phyloP scores from a whole-genome alignment of 176 grass and related monocot genomes.

The Melocanna baccifera region DNA sequence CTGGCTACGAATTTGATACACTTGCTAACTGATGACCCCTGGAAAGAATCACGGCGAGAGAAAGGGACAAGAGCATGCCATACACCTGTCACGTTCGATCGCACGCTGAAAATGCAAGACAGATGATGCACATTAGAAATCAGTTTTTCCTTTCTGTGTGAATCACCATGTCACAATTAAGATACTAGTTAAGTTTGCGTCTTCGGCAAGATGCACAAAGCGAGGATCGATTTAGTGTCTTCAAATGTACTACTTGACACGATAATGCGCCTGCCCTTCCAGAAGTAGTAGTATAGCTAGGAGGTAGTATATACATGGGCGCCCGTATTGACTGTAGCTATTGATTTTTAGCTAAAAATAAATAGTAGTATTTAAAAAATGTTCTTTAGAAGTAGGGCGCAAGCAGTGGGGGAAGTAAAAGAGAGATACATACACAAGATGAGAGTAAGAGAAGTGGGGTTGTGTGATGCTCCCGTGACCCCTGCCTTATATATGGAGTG shows the following conservation, averaged over 20 bases:
- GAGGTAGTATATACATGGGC: too few relatives aligned
- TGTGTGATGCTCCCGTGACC: too few relatives aligned
- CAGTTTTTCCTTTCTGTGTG: not conserved
- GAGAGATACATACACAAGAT: too few relatives aligned
- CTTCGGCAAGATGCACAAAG: not conserved
- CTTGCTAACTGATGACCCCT: not conserved
- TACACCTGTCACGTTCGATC: not conserved
- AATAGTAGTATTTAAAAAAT: too few relatives aligned
- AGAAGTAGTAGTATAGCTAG: not conserved
- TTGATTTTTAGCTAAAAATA: too few relatives aligned
- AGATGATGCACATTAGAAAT: not conserved
- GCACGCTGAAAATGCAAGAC: too few relatives aligned
- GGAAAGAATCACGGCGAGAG: not conserved
- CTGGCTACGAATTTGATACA: not conserved
- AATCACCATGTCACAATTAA: not conserved
- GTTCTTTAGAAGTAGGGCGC: too few relatives aligned
- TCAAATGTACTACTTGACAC: conserved; percentile 10
- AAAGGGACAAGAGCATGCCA: not conserved
- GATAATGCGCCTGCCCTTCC: not conserved
- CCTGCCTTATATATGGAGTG: too few relatives aligned
- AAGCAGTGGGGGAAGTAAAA: too few relatives aligned
- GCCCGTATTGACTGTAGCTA: too few relatives aligned
- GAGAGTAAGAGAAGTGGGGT: too few relatives aligned
- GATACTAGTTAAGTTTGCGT: not conserved
- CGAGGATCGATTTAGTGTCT: not conserved